Evolutionary conservation across 768 basidiomycete species (phyloP), one percentile per base, ranked within the genome.

Genomic region (Tylopilus subfusipes): DNA sequence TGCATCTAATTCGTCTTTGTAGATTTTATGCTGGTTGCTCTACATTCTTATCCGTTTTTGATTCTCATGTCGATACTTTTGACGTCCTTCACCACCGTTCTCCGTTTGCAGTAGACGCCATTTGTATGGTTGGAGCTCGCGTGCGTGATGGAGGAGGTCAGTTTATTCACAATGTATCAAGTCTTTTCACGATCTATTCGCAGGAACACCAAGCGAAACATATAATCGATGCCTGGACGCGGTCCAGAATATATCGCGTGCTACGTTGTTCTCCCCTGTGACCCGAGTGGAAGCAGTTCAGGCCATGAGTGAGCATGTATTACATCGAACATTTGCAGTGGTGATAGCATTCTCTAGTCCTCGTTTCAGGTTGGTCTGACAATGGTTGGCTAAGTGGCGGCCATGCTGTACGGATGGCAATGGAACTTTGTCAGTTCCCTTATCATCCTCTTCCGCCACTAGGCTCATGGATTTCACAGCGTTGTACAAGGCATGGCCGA

Each of bases 331-430:
- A 40, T 48, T 42, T 54, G n/a, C 24, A 2, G 45, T 14, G 11
- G 18, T 53, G 48, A 50, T 56, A 25, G 54, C 45, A 3, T 24
- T 42, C 42, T 44, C 21, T 54, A 94, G 91, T 95, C 54, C 78
- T 97, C 48, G 85, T 96, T 19, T 89, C 94, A 33, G 93, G 93
- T 6, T 98, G 93, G 88, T 93, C 91, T 18, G 92, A 95, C 61
- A 92, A 92, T 63, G 92, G 92, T n/a, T 95, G 93, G 93, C 70
- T 97, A 33, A 93, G 88, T 60, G 90, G 92, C 11, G 93, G 91
- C 11, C 95, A 97, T 72, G 95, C 95, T n/a, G 93, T 97, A 10
- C 82, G 94, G 48, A 94, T 98, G 91, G 94, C 92, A 38, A 85
- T 97, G 78, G 95, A 98, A 66, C 76, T 95, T 49, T 93, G 91